Conservation (phyloP, 345 rosid species). For the Lumnitzera racemosa region DNA sequence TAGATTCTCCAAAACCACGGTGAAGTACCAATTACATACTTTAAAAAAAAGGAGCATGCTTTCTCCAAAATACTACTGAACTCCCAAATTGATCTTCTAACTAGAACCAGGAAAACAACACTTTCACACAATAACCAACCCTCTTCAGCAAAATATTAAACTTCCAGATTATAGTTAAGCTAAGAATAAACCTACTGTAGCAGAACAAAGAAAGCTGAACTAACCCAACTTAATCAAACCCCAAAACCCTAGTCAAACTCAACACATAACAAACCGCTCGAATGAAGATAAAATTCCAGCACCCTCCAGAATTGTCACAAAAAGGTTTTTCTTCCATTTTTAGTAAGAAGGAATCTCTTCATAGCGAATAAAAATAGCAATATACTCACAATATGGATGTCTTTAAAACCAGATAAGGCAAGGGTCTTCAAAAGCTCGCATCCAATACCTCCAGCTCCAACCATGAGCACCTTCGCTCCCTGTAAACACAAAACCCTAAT, state of each 20-base stretch:
- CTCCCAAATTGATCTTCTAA: too few relatives aligned
- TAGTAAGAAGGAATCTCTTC: not conserved
- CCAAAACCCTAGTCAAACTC: conserved; percentile 7
- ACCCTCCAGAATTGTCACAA: not conserved
- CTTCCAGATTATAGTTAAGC: too few relatives aligned
- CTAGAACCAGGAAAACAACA: too few relatives aligned
- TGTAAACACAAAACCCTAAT: conserved; percentile 17
- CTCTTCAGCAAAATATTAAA: too few relatives aligned
- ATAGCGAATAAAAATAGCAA: not conserved
- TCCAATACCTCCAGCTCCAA: conserved; percentile 99
- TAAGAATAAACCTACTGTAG: too few relatives aligned
- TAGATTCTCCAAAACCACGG: too few relatives aligned
- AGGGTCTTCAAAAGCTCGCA: conserved; percentile 97
- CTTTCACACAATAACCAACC: too few relatives aligned
- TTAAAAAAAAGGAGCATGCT: too few relatives aligned
- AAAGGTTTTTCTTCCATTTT: not conserved
- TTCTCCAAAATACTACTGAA: too few relatives aligned
- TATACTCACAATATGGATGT: conserved; percentile 85
- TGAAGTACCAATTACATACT: too few relatives aligned
- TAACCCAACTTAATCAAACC: conserved; percentile 5
- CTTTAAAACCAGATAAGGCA: conserved; percentile 83
- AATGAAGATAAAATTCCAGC: not conserved
- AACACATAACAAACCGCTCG: too few relatives aligned
- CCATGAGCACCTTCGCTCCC: conserved; percentile 98
- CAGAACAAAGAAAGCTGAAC: not conserved